Evolutionary conservation across 2,329 filamentous ascomycete genomes (phyloP).

Genomic region (Botryotinia convoluta): DNA sequence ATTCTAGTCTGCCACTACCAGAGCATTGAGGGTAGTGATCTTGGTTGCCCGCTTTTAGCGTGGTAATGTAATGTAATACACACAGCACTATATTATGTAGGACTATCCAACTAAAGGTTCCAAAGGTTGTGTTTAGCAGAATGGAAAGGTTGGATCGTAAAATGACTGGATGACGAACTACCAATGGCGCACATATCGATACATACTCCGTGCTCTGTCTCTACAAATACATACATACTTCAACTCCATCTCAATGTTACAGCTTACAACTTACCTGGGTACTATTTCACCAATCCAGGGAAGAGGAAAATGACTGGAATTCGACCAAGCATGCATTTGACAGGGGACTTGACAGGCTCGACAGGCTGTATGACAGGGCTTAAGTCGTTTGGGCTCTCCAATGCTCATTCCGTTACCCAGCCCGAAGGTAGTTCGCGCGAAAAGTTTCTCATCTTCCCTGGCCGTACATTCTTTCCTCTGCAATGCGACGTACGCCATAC

Average conservation of each 20-base stretch:
- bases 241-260: background rate
- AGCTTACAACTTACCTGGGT: background rate
- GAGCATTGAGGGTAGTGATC: background rate
- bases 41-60: conserved; percentile 15
- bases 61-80: background rate
- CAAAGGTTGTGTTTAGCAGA: background rate
- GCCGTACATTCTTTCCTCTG: background rate
- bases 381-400: background rate
- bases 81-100: background rate
- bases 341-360: conserved; percentile 1
- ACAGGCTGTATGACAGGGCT: conserved; percentile 1
- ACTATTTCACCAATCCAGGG: background rate
- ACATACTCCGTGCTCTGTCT: background rate
- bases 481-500: conserved; percentile 2
- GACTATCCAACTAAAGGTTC: background rate
- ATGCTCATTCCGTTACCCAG: background rate
- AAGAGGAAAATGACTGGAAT: background rate
- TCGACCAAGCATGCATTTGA: background rate
- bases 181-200: background rate
- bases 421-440: background rate
- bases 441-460: background rate
- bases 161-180: conserved; percentile 11
- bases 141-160: background rate
- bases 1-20: conserved; percentile 5
- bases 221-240: background rate